Percentiles rank a stretch among this genome's conserved stretches.
Conservation (phyloP, 306 rosid species). For the Oxytropis ochrocephala region DNA sequence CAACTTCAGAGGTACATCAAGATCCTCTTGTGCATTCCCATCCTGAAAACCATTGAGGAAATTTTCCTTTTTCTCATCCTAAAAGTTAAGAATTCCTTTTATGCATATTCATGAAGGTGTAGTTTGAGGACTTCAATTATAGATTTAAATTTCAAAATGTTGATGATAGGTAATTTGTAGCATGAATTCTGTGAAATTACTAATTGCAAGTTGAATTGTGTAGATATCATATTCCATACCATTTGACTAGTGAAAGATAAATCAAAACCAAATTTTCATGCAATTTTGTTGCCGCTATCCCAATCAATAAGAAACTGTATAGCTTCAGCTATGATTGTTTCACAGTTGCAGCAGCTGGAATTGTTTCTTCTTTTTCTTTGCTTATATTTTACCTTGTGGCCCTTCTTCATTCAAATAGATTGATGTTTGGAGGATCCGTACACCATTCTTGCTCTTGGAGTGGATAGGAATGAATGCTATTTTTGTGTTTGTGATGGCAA, state of each 20-base stretch:
- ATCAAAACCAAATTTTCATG: neutral
- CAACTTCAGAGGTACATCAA: no score
- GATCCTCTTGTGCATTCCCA: no score
- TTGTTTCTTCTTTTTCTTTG: slow-evolving; percentile 17
- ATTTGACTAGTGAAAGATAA: neutral
- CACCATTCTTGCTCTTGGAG: slow-evolving; percentile 68
- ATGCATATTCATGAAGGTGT: no score
- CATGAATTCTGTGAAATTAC: no score
- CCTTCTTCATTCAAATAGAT: slow-evolving; percentile 53
- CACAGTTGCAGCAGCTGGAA: slow-evolving; percentile 86
- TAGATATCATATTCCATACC: neutral
- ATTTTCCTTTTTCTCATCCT: no score
- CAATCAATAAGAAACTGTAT: slow-evolving; percentile 82
- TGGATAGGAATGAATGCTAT: slow-evolving; percentile 97
- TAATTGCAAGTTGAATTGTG: no score
- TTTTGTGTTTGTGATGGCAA: slow-evolving; percentile 90
- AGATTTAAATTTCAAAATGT: no score
- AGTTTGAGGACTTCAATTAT: no score
- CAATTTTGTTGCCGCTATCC: slow-evolving; percentile 52
- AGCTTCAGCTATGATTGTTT: slow-evolving; percentile 86
- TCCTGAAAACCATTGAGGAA: no score
- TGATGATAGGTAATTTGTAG: no score
- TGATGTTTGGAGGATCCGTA: slow-evolving; percentile 66
- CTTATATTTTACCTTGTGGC: no score
- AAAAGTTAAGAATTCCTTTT: no score